These are phyloP conservation scores for Turnera subulata DNA, from an alignment of 345 rosid genomes.

Conservation along the genomic window DNA sequence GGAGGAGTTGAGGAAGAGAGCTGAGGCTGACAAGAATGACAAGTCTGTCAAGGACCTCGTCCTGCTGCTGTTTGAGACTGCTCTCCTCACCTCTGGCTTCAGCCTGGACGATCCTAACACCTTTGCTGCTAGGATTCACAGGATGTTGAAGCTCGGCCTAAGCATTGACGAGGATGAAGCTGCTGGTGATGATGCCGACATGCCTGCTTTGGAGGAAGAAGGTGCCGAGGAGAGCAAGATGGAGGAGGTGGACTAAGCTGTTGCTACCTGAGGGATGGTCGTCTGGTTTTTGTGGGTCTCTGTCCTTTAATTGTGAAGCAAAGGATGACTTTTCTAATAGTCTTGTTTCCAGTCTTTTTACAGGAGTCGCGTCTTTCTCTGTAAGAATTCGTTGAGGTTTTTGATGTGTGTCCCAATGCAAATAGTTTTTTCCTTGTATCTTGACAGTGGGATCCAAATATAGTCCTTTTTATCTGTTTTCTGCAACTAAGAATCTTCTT, in stretches of 20 bases:
- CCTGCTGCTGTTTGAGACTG: conserved; percentile 70
- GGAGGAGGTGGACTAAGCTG: conserved; percentile 77
- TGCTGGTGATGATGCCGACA: conserved; percentile 54
- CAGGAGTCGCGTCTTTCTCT: no score
- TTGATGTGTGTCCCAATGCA: no score
- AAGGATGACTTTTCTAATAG: no score
- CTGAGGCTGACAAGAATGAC: conserved; percentile 75
- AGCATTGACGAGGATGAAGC: conserved; percentile 69
- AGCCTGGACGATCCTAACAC: conserved; percentile 90
- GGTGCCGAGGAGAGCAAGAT: conserved; percentile 89
- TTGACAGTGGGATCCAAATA: no score
- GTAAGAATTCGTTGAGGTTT: no score
- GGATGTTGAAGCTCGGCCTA: conserved; percentile 85
- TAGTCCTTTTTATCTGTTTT: no score
- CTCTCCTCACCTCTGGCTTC: conserved; percentile 76
- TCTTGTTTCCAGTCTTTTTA: no score
- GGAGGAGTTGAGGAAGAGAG: conserved; percentile 86
- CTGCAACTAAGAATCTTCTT: no score
- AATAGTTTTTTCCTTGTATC: no score
- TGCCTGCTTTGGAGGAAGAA: conserved; percentile 78
- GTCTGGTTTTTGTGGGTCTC: no score
- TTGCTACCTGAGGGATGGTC: no score
- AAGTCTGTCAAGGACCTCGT: conserved; percentile 84
- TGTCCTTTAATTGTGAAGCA: no score
- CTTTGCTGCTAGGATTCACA: conserved; percentile 68